Evolutionary conservation across 306 rosid genomes (phyloP).

Genomic region (Dryas alaskensis): DNA sequence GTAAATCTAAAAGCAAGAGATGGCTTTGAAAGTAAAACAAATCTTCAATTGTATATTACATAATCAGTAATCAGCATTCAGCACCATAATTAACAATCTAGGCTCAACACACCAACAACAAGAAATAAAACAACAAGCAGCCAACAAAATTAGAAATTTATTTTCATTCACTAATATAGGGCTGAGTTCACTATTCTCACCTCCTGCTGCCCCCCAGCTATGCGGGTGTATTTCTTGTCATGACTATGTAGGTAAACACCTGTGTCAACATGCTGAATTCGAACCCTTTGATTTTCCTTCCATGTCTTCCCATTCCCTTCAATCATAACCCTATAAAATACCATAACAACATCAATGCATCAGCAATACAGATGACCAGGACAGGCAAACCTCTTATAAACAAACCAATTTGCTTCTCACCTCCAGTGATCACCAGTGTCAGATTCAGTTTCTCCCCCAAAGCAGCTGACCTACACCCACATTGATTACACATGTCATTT

Average conservation of each 20-base stretch:
- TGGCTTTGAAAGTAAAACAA: not conserved
- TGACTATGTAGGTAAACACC: conserved; percentile 83
- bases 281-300: conserved; percentile 92
- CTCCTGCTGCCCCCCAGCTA: conserved; percentile 99
- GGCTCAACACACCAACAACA: not conserved
- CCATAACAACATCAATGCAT: conserved; percentile 24
- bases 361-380: conserved; percentile 18
- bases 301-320: conserved; percentile 97
- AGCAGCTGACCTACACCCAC: conserved; percentile 85
- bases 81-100: not conserved
- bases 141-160: not conserved
- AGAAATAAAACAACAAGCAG: not conserved
- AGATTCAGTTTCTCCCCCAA: conserved; percentile 71
- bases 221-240: conserved; percentile 91
- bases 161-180: not conserved
- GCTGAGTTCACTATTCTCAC: conserved; percentile 45
- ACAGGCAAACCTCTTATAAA: not conserved
- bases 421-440: conserved; percentile 94
- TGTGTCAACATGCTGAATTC: conserved; percentile 94
- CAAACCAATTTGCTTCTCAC: conserved; percentile 36
- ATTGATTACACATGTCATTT: not conserved
- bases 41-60: not conserved
- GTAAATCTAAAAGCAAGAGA: not conserved
- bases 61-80: not conserved
- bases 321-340: conserved; percentile 51